Base-by-base conservation (phyloP, 1,284 basidiomycete genomes). In the Puccinia novopanici region DNA sequence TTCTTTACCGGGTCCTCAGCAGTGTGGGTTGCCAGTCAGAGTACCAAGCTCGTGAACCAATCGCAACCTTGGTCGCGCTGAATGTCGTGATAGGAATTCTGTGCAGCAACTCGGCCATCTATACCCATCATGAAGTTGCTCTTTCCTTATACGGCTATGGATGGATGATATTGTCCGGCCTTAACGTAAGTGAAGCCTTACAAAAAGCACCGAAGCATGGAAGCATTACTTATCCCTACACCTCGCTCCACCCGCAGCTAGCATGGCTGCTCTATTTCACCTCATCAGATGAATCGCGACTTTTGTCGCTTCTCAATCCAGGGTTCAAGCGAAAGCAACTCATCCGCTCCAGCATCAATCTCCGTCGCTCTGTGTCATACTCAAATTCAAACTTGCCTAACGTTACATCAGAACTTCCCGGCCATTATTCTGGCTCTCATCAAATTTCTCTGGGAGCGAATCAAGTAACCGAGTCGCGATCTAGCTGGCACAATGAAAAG, bases 291-390 rank as follows among this genome's bases (percentile, higher is more conserved):
- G 42, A 63, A 63, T 75, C 73, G 3, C 45, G 45, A 24, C 73
- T 75, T 42, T 40, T 75, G 22, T 27, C 57, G 15, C 42, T 63
- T 24, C 57, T 75, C 15, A 75, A 75, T 75, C 73, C 73, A 52
- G 48, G 55, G 15, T 75, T 50, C 42, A 57, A 75, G 45, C 57
- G 73, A 52, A 75, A 75, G 37, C 73, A 75, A 34, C 40, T 63
- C 17, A 75, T 75, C 48, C 73, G 73, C 12, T 75, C 73, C 3
- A 75, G 73, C 48, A 75, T 75, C 54, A 75, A 75, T 65, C 73
- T 75, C 30, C 73, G 73, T 27, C 73, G 57, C 27, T 75, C 73
- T 34, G 55, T 22, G 12, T 65, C 61, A 19, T 50, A 75, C 48
- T 59, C 40, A 1, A 52, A 34, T 71, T 27, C 52, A 10, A 71